Percentiles rank a stretch among this genome's conserved stretches.
phyloP scores from a whole-genome alignment of 257 asterid species.

The Capsicum pubescens region DNA sequence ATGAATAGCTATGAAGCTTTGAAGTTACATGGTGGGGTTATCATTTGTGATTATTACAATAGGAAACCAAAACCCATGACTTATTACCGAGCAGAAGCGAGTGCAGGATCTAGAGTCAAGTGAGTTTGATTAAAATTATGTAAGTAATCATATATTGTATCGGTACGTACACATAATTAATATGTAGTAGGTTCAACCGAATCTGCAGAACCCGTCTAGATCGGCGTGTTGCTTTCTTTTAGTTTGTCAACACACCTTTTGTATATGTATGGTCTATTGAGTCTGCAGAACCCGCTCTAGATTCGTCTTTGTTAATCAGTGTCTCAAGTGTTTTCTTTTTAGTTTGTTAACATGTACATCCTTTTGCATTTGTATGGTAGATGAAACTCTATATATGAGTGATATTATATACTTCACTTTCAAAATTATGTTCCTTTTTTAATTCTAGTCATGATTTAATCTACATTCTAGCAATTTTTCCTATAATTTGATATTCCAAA shows the following conservation, averaged over 20 bases:
- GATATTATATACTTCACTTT: no score
- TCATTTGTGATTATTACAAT: conserved; percentile 15
- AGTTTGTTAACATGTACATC: not conserved
- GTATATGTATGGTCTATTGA: not conserved
- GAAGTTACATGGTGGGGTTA: conserved; percentile 4
- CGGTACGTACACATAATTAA: accelerated
- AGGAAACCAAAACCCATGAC: not conserved
- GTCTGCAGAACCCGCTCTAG: not conserved
- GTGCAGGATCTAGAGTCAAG: not conserved
- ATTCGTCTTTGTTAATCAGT: not conserved
- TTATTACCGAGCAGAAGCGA: not conserved
- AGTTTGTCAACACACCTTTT: not conserved
- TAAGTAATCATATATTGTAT: not conserved
- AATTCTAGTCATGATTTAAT: no score
- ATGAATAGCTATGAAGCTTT: conserved; percentile 14
- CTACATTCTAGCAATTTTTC: no score
- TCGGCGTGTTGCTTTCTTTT: not conserved
- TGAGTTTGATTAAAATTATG: not conserved
- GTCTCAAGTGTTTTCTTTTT: not conserved
- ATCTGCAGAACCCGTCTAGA: not conserved
- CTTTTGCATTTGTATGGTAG: not conserved
- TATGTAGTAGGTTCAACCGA: not conserved
- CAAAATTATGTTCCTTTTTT: no score
- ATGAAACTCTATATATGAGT: no score
- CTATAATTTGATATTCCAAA: no score